These are phyloP conservation scores for Dissophora globulifera DNA, from an alignment of 192 early-diverging fungal genomes.

Conservation along the genomic window DNA sequence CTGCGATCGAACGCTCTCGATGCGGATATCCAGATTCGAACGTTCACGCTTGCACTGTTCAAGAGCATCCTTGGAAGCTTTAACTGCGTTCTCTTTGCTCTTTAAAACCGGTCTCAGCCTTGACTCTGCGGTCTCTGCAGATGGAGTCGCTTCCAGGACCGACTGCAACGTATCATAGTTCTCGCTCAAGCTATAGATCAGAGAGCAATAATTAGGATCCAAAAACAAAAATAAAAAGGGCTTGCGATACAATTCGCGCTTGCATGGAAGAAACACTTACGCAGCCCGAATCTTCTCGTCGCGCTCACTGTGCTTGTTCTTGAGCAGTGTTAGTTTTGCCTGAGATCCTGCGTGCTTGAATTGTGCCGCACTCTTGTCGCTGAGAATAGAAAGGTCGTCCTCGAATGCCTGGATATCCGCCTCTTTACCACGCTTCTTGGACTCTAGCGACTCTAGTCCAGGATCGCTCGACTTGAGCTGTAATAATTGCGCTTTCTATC, in stretches of 20 bases:
- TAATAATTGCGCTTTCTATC: too few relatives aligned
- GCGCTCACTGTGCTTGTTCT: slow-evolving; percentile 10
- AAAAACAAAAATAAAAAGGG: background rate
- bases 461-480: slow-evolving; percentile 23
- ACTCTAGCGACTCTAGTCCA: slow-evolving; percentile 21
- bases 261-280: slow-evolving; percentile 3
- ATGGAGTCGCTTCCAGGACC: background rate
- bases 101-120: slow-evolving; percentile 53
- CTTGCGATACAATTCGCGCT: background rate
- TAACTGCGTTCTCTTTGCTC: slow-evolving; percentile 56
- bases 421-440: slow-evolving; percentile 14
- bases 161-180: slow-evolving; percentile 7
- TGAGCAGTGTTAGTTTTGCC: slow-evolving; percentile 33
- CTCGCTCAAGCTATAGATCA: slow-evolving; percentile 26
- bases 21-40: slow-evolving; percentile 10
- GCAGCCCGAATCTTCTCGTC: slow-evolving; percentile 9
- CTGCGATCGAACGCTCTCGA: slow-evolving; percentile 12
- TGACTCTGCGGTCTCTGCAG: slow-evolving; percentile 24
- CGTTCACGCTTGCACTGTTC: slow-evolving; percentile 23
- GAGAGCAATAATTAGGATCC: too few relatives aligned
- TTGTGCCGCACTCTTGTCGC: slow-evolving; percentile 33
- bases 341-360: slow-evolving; percentile 32
- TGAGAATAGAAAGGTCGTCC: slow-evolving; percentile 25
- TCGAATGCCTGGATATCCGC: slow-evolving; percentile 34
- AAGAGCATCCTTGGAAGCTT: slow-evolving; percentile 34